Percentiles rank a stretch among this genome's conserved stretches.
Evolutionary conservation across 2,329 filamentous ascomycete genomes (phyloP).

Genomic region (Neonectria sp.): DNA sequence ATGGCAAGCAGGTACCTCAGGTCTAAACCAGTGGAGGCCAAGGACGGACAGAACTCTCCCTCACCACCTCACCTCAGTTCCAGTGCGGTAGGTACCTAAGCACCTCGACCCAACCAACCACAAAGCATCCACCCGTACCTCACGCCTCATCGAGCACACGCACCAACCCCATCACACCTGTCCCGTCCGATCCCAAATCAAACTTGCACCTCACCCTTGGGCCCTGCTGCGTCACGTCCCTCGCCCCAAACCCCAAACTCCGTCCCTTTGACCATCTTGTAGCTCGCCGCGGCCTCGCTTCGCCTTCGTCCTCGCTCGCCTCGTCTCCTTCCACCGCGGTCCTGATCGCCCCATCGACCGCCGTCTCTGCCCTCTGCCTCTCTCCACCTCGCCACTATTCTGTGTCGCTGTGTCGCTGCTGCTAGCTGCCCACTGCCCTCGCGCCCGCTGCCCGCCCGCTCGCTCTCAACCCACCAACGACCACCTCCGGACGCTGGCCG

Average conservation of each 20-base stretch:
- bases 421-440: constrained; percentile 23
- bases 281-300: constrained; percentile 27
- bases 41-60: constrained; percentile 17
- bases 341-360: constrained; percentile 26
- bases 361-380: constrained; percentile 7
- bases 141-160: constrained; percentile 30
- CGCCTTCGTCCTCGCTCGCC: constrained; percentile 21
- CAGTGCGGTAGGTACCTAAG: constrained; percentile 12
- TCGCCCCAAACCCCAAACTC: constrained; percentile 30
- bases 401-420: constrained; percentile 15
- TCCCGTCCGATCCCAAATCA: constrained; percentile 44
- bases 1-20: constrained; percentile 13
- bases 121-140: constrained; percentile 34
- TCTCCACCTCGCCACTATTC: constrained; percentile 12
- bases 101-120: constrained; percentile 28
- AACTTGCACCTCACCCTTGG: constrained; percentile 40
- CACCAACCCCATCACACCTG: constrained; percentile 41
- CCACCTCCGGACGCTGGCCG: constrained; percentile 23
- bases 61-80: constrained; percentile 1
- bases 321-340: constrained; percentile 12
- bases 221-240: constrained; percentile 44
- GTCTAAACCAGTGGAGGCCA: constrained; percentile 7
- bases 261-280: constrained; percentile 34
- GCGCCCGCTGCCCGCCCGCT: constrained; percentile 23
- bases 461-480: constrained; percentile 29